A percentile compares a stretch with the other conserved stretches of the same genome.
Conservation (phyloP, 768 basidiomycete species). For the Mycena pura region DNA sequence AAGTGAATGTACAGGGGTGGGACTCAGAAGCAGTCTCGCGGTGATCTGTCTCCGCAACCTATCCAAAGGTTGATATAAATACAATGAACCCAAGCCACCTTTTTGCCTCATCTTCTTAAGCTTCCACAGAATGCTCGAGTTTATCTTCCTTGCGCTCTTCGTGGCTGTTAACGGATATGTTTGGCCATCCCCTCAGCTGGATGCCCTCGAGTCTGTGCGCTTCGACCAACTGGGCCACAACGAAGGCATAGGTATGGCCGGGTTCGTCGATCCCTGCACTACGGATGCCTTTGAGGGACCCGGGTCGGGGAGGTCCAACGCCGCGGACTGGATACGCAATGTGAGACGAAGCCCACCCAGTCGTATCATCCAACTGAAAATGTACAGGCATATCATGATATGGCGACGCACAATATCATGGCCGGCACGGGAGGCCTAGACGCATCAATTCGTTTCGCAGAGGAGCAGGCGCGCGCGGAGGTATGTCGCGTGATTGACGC, state of each 20-base stretch:
- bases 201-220: constrained; percentile 3
- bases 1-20: constrained; percentile 9
- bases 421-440: constrained; percentile 36
- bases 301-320: not conserved
- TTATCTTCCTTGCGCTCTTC: constrained; percentile 3
- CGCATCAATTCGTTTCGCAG: constrained; percentile 33
- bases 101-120: constrained; percentile 2
- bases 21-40: constrained; percentile 11
- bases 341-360: not conserved
- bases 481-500: not conserved
- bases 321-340: constrained; percentile 14
- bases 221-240: not conserved
- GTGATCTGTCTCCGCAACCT: constrained; percentile 8
- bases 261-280: constrained; percentile 1
- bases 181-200: constrained; percentile 9
- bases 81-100: constrained; percentile 1
- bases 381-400: constrained; percentile 33
- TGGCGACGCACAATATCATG: constrained; percentile 31
- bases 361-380: not conserved
- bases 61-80: constrained; percentile 1
- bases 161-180: not conserved
- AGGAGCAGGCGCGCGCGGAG: constrained; percentile 21
- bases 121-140: constrained; percentile 8
- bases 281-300: not conserved
- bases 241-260: not conserved